Conservation (phyloP, 495 filamentous ascomycete genomes). For the Endocarpon pusillum region DNA sequence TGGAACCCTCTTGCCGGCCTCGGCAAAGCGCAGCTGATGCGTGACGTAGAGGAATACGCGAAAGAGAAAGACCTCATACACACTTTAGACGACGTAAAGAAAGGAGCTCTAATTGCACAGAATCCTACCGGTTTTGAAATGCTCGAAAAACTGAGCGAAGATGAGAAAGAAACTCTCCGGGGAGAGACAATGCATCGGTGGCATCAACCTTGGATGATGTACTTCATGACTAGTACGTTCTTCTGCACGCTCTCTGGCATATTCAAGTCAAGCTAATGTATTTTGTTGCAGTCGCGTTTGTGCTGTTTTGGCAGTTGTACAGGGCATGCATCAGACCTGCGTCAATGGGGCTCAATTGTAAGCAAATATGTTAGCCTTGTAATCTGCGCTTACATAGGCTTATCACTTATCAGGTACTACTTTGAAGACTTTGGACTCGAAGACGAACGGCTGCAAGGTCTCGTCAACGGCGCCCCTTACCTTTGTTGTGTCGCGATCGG, state of each 20-base stretch:
- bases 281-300: constrained; percentile 13
- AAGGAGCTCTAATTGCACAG: constrained; percentile 38
- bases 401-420: constrained; percentile 13
- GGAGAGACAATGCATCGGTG: constrained; percentile 38
- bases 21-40: constrained; percentile 26
- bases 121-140: constrained; percentile 22
- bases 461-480: constrained; percentile 31
- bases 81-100: constrained; percentile 25
- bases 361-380: constrained; percentile 24
- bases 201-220: constrained; percentile 37
- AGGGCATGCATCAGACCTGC: constrained; percentile 61
- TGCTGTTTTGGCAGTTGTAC: constrained; percentile 36
- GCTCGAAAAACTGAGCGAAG: constrained; percentile 26
- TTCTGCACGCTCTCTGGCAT: constrained; percentile 4
- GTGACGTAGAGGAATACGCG: constrained; percentile 35
- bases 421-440: constrained; percentile 8
- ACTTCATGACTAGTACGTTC: constrained; percentile 34
- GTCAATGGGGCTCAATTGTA: constrained; percentile 56
- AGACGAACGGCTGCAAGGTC: constrained; percentile 20
- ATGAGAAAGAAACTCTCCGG: constrained; percentile 25
- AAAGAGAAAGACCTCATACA: constrained; percentile 24
- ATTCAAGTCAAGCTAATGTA: constrained; percentile 8
- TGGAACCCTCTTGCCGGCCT: constrained; percentile 35
- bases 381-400: constrained; percentile 19
- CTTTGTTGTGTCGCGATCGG: constrained; percentile 27